Evolutionary conservation across 2,329 filamentous ascomycete genomes (phyloP).

Genomic region (Lachnellula willkommii): DNA sequence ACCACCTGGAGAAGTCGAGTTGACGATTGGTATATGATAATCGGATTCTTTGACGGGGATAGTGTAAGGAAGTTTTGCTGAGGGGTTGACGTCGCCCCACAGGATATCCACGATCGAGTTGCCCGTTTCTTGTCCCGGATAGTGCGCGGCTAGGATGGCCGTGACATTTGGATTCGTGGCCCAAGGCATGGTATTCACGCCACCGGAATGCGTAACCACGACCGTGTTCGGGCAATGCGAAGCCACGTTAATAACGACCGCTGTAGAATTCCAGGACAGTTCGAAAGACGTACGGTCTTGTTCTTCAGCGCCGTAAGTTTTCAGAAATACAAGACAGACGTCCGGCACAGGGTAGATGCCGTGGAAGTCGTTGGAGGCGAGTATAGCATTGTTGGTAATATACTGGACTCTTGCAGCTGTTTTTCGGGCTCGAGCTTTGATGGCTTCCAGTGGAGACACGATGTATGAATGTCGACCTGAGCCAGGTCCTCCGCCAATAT

Average conservation of each 20-base stretch:
- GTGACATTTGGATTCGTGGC: conserved; percentile 55
- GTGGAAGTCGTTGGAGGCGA: conserved; percentile 6
- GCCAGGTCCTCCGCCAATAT: conserved; percentile 22
- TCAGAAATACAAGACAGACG: conserved; percentile 63
- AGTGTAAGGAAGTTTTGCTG: conserved; percentile 44
- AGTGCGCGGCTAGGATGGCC: conserved; percentile 53
- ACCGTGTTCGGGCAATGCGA: conserved; percentile 52
- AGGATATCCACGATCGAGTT: conserved; percentile 57
- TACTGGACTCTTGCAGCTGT: conserved; percentile 14
- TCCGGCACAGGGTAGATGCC: conserved; percentile 46
- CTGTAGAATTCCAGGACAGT: conserved; percentile 16
- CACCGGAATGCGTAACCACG: conserved; percentile 60
- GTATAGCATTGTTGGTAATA: conserved; percentile 10
- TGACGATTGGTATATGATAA: conserved; percentile 49
- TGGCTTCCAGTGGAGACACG: conserved; percentile 52
- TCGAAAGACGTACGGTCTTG: conserved; percentile 46
- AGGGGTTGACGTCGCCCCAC: conserved; percentile 54
- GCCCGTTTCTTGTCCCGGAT: conserved; percentile 56
- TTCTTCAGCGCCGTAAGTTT: conserved; percentile 66
- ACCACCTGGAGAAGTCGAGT: conserved; percentile 17
- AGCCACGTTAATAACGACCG: conserved; percentile 38
- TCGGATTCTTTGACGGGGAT: conserved; percentile 51
- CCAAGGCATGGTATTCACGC: conserved; percentile 58
- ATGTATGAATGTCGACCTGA: conserved; percentile 57
- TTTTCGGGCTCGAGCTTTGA: conserved; percentile 32